phyloP scores from a whole-genome alignment of 2,329 filamentous ascomycete species.

The Curvularia sp. region DNA sequence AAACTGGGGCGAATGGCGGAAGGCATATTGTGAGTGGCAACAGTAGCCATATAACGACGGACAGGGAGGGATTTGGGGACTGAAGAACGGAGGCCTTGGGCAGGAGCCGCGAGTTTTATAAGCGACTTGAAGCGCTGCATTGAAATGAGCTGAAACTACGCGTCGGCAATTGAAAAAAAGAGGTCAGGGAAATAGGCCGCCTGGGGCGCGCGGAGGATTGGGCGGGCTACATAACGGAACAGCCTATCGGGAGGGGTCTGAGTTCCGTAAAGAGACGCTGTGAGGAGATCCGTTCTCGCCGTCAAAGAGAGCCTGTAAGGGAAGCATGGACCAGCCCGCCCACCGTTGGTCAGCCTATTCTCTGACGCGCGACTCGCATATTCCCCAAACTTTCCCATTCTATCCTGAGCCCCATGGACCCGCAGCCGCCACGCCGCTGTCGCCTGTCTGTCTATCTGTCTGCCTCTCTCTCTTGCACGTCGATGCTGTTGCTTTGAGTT shows the following conservation, averaged over 20 bases:
- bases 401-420: not conserved
- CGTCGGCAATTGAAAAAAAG: conserved; percentile 44
- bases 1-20: conserved; percentile 48
- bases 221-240: conserved; percentile 17
- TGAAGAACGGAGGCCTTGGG: conserved; percentile 26
- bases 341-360: conserved; percentile 5
- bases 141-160: conserved; percentile 39
- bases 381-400: conserved; percentile 4
- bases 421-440: not conserved
- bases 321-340: conserved; percentile 16
- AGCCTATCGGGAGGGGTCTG: conserved; percentile 39
- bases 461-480: not conserved
- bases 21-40: conserved; percentile 44
- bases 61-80: conserved; percentile 23
- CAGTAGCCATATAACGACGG: conserved; percentile 46
- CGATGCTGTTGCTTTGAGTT: not conserved
- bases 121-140: conserved; percentile 45
- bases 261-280: conserved; percentile 19
- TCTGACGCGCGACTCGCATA: conserved; percentile 12
- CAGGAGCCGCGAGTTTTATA: conserved; percentile 45
- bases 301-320: conserved; percentile 18
- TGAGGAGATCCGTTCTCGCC: conserved; percentile 26
- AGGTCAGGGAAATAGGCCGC: conserved; percentile 35
- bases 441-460: too few species aligned
- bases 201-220: conserved; percentile 26